Evolutionary conservation across 257 asterid species (phyloP), one percentile per base, ranked within the genome.

Genomic region (Rhazya stricta): DNA sequence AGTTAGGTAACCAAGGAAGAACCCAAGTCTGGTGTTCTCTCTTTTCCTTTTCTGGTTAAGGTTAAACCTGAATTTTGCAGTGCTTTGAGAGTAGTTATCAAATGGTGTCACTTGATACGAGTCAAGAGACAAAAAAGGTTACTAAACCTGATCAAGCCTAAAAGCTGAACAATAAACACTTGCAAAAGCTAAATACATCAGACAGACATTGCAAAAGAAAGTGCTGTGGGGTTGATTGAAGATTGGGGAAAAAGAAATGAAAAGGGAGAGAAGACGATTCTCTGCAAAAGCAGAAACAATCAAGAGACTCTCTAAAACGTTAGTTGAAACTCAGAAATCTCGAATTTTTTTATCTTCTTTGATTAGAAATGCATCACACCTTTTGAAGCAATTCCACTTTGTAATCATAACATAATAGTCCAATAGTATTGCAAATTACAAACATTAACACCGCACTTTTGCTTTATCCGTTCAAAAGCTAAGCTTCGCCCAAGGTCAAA

Each of bases 171-270:
- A 81, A 46, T 65, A 74, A 42, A 62, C 76, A 57, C 66, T 71
- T 76, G 81, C 74, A 85, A 62, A 78, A 79, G 71, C 46, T 74
- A 82, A 76, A 86, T 80, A 83, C 80, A n/a, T 76, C 78, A 82
- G 79, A 74, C 60, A 62, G 75, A 79, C 72, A 78, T 78, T 63
- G 75, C 67, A 54, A 80, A 67, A 23, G 63, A 42, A 65, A 54
- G 15, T 45, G 65, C 60, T 79, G 87, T 81, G 84, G 86, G 84
- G 84, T 32, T 57, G 75, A 76, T 45, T 74, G 71, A 79, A 74
- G 19, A 84, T 74, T 79, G 80, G 72, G 76, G 72, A 73, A 45
- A 15, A 46, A 11, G 63, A 15, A 66, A 60, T 37, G 25, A 39
- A 60, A n/a, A 62, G 75, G 12, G 34, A 63, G 25, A 32, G 68